phyloP scores from a whole-genome alignment of 208 protist species.

The Eutreptiella sp. region DNA sequence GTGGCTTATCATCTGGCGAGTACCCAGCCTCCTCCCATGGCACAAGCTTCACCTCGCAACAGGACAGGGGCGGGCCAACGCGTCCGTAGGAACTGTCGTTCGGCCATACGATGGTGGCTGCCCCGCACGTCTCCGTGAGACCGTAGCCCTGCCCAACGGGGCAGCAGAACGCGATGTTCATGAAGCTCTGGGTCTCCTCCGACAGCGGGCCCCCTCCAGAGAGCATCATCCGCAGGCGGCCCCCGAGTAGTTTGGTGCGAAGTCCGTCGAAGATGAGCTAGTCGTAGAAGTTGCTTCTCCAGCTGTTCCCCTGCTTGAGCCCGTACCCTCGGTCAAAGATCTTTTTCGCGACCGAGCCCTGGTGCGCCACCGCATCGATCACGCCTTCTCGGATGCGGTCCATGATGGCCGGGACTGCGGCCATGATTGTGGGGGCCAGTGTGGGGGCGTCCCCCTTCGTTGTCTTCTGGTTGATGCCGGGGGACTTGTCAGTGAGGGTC shows the following conservation, averaged over 20 bases:
- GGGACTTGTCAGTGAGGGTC: too few species aligned
- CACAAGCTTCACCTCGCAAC: conserved; percentile 79
- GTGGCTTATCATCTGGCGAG: too few species aligned
- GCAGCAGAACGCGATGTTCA: conserved; percentile 55
- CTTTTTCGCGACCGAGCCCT: conserved; percentile 37
- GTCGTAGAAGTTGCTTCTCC: conserved; percentile 64
- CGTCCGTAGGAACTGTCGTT: conserved; percentile 53
- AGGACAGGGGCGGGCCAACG: conserved; percentile 59
- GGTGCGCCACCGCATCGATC: conserved; percentile 41
- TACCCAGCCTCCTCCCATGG: too few species aligned
- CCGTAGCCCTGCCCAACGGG: conserved; percentile 70
- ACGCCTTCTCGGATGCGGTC: conserved; percentile 47
- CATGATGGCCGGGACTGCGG: conserved; percentile 55
- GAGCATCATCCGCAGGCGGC: conserved; percentile 51
- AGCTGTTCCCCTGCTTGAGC: conserved; percentile 41
- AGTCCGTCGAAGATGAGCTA: conserved; percentile 60
- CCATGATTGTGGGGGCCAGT: conserved; percentile 55
- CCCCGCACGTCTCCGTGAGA: conserved; percentile 64
- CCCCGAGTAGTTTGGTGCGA: conserved; percentile 59
- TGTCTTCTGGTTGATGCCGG: too few species aligned
- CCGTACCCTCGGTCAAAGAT: conserved; percentile 63
- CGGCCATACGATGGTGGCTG: conserved; percentile 49
- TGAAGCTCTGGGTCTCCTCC: conserved; percentile 51
- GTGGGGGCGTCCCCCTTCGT: background rate
- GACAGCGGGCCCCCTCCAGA: conserved; percentile 54